Evolutionary conservation across 371 early-diverging fungal species (phyloP).

Genomic region (Mucor sp.): DNA sequence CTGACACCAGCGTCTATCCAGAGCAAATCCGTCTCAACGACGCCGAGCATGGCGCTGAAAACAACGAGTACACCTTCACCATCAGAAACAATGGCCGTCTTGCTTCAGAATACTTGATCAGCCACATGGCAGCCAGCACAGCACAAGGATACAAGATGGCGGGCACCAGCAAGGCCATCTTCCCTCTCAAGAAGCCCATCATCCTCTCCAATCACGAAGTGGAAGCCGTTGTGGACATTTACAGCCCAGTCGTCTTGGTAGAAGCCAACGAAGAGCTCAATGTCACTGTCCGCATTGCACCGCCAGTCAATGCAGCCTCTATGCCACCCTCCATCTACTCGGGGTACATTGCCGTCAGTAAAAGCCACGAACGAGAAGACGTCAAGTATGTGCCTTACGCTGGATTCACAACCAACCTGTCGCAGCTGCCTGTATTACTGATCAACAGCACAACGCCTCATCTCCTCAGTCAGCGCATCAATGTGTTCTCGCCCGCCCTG

Average conservation of each 20-base stretch:
- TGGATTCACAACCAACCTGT: constrained; percentile 34
- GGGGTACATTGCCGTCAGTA: constrained; percentile 34
- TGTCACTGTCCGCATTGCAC: constrained; percentile 30
- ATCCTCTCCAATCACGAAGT: constrained; percentile 9
- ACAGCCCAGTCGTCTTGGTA: constrained; percentile 13
- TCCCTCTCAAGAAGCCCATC: constrained; percentile 33
- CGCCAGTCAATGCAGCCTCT: constrained; percentile 16
- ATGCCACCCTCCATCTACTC: constrained; percentile 43
- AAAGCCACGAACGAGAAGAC: constrained; percentile 8
- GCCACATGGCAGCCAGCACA: constrained; percentile 47
- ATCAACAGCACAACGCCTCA: constrained; percentile 38
- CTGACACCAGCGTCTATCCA: constrained; percentile 60
- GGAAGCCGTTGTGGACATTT: constrained; percentile 32
- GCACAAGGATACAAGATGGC: constrained; percentile 40
- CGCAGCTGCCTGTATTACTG: constrained; percentile 32
- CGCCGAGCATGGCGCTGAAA: constrained; percentile 43
- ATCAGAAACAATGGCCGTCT: constrained; percentile 62
- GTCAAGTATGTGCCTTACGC: constrained; percentile 44
- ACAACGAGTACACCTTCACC: constrained; percentile 48
- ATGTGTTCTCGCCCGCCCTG: constrained; percentile 16
- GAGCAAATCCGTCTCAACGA: constrained; percentile 69
- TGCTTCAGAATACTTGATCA: constrained; percentile 52
- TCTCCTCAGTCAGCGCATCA: constrained; percentile 11
- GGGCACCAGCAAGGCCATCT: background rate
- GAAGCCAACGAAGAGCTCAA: constrained; percentile 26